These are phyloP conservation scores for Colletotrichum sp. DNA, from an alignment of 2,329 filamentous ascomycete genomes.

Conservation along the genomic window DNA sequence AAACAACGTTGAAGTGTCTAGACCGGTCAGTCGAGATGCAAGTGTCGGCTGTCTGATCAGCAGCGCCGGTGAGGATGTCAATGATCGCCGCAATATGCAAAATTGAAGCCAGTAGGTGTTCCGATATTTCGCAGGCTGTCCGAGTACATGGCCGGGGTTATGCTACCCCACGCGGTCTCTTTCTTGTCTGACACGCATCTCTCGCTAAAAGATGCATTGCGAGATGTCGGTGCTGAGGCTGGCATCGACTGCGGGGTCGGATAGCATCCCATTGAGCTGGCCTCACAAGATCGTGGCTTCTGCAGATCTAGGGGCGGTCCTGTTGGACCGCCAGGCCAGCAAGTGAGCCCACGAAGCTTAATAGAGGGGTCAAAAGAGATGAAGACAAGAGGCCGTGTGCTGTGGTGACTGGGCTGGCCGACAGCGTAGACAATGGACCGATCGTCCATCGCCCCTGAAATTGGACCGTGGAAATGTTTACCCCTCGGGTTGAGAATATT, in stretches of 20 bases:
- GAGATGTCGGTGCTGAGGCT: neutral
- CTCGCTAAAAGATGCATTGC: neutral
- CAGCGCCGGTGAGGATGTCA: neutral
- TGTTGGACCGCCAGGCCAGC: conserved; percentile 26
- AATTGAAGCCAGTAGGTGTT: conserved; percentile 5
- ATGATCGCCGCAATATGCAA: neutral
- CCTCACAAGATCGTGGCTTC: neutral
- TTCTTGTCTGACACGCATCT: neutral
- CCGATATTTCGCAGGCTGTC: neutral
- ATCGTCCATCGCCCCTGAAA: conserved; percentile 52
- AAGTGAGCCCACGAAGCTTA: conserved; percentile 29
- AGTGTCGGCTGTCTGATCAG: neutral
- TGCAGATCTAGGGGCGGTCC: neutral
- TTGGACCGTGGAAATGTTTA: conserved; percentile 33
- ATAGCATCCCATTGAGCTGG: neutral
- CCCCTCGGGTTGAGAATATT: conserved; percentile 42
- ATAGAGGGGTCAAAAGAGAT: conserved; percentile 48
- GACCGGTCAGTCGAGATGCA: neutral
- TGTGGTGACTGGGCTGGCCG: conserved; percentile 26
- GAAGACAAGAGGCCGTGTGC: conserved; percentile 41
- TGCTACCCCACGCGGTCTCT: neutral
- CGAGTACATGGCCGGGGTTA: neutral
- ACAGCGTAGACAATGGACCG: conserved; percentile 51
- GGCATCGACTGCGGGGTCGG: conserved; percentile 8
- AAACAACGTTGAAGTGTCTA: neutral